A percentile compares a stretch with the other conserved stretches of the same genome.
These are phyloP conservation scores for Ceriops zippeliana DNA, from an alignment of 345 rosid species.

Conservation along the genomic window DNA sequence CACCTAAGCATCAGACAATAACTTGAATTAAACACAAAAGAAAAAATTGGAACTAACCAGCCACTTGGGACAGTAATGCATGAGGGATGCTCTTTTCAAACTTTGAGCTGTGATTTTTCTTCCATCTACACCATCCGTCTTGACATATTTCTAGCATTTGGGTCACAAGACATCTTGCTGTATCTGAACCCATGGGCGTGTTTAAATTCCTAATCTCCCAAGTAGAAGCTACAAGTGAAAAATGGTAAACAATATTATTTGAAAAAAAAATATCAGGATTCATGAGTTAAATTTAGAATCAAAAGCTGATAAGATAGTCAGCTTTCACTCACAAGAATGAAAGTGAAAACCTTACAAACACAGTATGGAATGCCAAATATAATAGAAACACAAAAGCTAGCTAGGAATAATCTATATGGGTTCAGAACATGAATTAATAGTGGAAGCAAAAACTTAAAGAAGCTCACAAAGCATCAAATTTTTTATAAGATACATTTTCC, in stretches of 20 bases:
- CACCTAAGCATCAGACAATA: neutral
- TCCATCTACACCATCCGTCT: slow-evolving; percentile 78
- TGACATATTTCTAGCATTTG: slow-evolving; percentile 79
- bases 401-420: no score
- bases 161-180: slow-evolving; percentile 67
- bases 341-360: no score
- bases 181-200: slow-evolving; percentile 53
- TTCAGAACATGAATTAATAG: no score
- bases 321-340: no score
- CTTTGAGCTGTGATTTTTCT: slow-evolving; percentile 60
- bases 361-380: no score
- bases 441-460: no score
- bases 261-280: neutral
- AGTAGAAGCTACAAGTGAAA: slow-evolving; percentile 57
- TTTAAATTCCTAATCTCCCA: slow-evolving; percentile 85
- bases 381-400: no score
- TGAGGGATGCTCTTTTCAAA: slow-evolving; percentile 79
- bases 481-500: no score
- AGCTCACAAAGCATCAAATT: no score
- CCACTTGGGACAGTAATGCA: slow-evolving; percentile 77
- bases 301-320: no score
- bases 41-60: slow-evolving; percentile 42
- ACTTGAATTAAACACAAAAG: neutral
- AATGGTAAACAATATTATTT: neutral
- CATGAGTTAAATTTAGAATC: neutral